Base-by-base conservation (phyloP, 495 filamentous ascomycete genomes). In the Baudoinia panamericana region DNA sequence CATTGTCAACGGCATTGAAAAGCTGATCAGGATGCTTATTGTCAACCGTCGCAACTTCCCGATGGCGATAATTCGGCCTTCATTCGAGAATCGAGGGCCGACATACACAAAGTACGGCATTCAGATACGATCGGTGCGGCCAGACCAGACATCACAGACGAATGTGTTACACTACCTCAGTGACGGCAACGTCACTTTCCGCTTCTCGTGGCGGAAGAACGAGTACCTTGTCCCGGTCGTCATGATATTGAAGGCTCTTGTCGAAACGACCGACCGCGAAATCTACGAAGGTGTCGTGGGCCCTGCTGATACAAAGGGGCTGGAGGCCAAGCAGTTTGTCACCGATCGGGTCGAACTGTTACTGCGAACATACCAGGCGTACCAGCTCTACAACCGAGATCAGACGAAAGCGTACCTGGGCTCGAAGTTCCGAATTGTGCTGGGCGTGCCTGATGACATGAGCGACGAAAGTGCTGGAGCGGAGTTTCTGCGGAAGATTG, bases 201-300 rank as follows among this genome's bases (percentile, higher is more conserved):
- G 90, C 27, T 96, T 97, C 62, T 94, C 88, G 1, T 97, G 90
- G 90, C 71, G 88, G 47, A 97, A 97, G 68, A 84, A 84, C 48
- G 90, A 96, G 63, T 97, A 81, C 56, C 70, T 95, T 17, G 71
- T 97, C 11, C 90, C 90, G 13, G 82, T 84, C 44, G 78, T 94
- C 72, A 95, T 97, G 90, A 73, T 95, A 11, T 61, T 97, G 46
- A 96, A 95, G 65, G 90, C 90, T 2, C 70, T 97, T 30, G 72
- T 86, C 15, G 87, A 97, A 60, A 96, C 90, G 10, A 96, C 93
- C 51, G 90, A 97, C 50, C 75, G 84, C 36, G 86, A 93, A 55
- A 90, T 97, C 33, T 97, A 87, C 50, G 88, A 97, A 59, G 79
- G 75, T 13, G 64, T 96, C 24, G 78, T 93, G 15, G 85, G 84